Conservation (phyloP, 2,329 filamentous ascomycete genomes). For the Geosmithia flava region DNA sequence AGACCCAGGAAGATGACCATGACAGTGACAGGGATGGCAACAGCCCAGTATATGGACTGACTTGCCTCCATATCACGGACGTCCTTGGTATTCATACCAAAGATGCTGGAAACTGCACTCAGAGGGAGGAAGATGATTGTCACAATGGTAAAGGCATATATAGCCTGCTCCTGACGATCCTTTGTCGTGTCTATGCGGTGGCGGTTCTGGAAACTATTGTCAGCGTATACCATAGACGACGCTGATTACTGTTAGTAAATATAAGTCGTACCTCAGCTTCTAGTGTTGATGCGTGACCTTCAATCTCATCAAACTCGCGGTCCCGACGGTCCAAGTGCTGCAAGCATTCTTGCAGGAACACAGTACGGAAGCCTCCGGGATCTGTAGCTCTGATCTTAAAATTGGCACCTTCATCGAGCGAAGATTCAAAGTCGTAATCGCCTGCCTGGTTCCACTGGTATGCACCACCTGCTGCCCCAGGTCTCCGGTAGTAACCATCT, state of each 20-base stretch:
- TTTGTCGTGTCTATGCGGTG: slow-evolving; percentile 5
- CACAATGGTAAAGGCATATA: slow-evolving; percentile 20
- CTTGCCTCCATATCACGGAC: slow-evolving; percentile 33
- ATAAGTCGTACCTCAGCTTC: not conserved
- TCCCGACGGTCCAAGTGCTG: not conserved
- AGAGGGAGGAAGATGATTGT: slow-evolving; percentile 5
- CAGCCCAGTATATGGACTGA: slow-evolving; percentile 38
- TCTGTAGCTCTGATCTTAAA: not conserved
- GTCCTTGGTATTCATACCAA: slow-evolving; percentile 41
- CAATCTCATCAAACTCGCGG: not conserved
- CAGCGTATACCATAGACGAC: not conserved
- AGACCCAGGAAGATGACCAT: slow-evolving; percentile 18
- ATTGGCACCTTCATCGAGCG: not conserved
- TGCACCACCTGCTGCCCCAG: not conserved
- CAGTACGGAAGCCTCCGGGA: not conserved
- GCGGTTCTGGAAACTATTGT: slow-evolving; percentile 2
- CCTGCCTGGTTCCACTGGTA: not conserved
- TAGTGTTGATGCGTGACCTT: not conserved
- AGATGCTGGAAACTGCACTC: slow-evolving; percentile 21
- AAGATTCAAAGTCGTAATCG: not conserved
- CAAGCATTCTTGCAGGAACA: not conserved
- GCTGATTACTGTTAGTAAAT: too few relatives aligned
- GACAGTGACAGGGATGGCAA: slow-evolving; percentile 30
- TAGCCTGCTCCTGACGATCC: slow-evolving; percentile 14
- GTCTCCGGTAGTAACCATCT: not conserved